These are phyloP conservation scores for Lecanicillium sp. DNA, from an alignment of 2,329 filamentous ascomycete genomes.

Conservation along the genomic window DNA sequence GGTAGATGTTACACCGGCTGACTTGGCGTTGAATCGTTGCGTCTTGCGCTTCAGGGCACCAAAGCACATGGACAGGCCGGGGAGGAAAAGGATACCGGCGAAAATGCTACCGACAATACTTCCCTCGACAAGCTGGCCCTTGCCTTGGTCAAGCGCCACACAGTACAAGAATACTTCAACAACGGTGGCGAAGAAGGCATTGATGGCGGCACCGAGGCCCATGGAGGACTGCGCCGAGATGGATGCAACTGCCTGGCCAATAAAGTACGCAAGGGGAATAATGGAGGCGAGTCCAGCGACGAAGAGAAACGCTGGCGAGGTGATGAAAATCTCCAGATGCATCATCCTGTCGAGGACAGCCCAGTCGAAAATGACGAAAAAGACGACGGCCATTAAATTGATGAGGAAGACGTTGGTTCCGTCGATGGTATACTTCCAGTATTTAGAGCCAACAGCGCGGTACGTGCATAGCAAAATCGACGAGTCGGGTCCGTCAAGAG, in stretches of 20 bases:
- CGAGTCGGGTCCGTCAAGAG: conserved; percentile 63
- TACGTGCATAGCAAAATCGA: conserved; percentile 95
- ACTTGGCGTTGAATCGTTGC: conserved; percentile 94
- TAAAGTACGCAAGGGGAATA: conserved; percentile 95
- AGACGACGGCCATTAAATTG: conserved; percentile 88
- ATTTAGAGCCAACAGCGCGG: conserved; percentile 84
- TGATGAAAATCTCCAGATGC: conserved; percentile 64
- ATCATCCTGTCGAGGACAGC: conserved; percentile 64
- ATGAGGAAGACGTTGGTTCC: conserved; percentile 99
- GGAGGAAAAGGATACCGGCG: conserved; percentile 88
- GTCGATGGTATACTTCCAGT: conserved; percentile 99
- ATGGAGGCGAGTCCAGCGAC: conserved; percentile 79
- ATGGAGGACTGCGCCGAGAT: conserved; percentile 98
- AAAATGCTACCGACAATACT: conserved; percentile 98
- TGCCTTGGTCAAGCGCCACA: conserved; percentile 85
- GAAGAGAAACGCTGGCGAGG: conserved; percentile 81
- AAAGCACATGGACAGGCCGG: conserved; percentile 96
- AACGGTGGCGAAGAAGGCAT: conserved; percentile 95
- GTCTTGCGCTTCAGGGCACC: conserved; percentile 97
- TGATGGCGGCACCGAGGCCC: conserved; percentile 93
- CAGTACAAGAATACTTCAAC: conserved; percentile 98
- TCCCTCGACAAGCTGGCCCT: conserved; percentile 86
- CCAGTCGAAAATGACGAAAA: conserved; percentile 93
- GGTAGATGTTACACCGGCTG: conserved; percentile 91
- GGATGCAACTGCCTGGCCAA: conserved; percentile 94